Base-by-base conservation (phyloP, 768 basidiomycete species). In the Suillus subaureus region DNA sequence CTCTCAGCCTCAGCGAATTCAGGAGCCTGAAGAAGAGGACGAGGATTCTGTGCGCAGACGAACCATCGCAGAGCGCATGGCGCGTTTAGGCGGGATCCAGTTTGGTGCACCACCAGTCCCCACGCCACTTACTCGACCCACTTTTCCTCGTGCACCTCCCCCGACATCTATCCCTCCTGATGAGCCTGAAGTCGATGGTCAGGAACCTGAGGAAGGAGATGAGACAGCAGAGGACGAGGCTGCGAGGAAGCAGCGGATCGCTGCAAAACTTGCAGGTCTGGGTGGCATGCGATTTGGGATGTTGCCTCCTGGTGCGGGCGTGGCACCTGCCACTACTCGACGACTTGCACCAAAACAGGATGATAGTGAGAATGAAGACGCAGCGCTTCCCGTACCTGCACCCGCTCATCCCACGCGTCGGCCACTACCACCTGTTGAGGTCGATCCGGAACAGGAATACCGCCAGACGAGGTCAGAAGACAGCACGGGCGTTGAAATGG, bases 31-130 rank as follows among this genome's bases (percentile, higher is more conserved):
- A n/a, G 65, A 40, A 52, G 26, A 81, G 65, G 82, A 85, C 61
- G 79, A 79, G 1, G 85, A 85, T 64, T 83, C 86, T 28, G 77
- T 76, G 2, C 82, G 89, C 57, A 84, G 89, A 28, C 83, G 82
- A 37, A 91, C 91, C 2, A 92, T 97, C 43, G 94, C 95, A 1
- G 94, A 97, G 65, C 85, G 96, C n/a, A 96, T 97, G 95, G 95
- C 95, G 1, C 93, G 89, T 71, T 81, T 97, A 0, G 94, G 96
- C 18, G 93, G 92, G 4, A 89, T 97, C 73, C 87, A 85, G 67
- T 91, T 96, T 68, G 93, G 93, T 1, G 87, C 84, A 52, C 90
- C 90, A 18, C 86, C 88, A 1, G 67, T 71, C 12, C 76, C 74
- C 70, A 73, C 72, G 51, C 80, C 82, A 21, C 72, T 75, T 63